phyloP scores from a whole-genome alignment of 192 early-diverging fungal species.

The Cladochytrium replicatum region DNA sequence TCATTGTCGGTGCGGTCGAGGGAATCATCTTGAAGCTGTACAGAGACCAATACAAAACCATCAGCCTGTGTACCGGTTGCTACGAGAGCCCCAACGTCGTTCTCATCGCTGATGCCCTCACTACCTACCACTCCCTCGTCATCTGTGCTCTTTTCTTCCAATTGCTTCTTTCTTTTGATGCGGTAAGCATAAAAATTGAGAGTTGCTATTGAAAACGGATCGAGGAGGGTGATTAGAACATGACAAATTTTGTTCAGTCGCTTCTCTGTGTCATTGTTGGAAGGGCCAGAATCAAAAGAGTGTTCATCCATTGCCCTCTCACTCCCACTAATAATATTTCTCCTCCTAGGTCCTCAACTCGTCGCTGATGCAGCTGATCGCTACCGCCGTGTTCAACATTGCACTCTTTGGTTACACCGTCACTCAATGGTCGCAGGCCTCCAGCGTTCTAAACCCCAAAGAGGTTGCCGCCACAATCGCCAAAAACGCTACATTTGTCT shows the following conservation, averaged over 20 bases:
- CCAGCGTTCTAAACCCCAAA: conserved; percentile 6
- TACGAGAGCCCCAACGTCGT: background rate
- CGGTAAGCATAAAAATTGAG: conserved; percentile 21
- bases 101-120: conserved; percentile 18
- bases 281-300: no score
- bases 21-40: conserved; percentile 9
- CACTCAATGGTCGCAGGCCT: conserved; percentile 30
- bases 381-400: conserved; percentile 34
- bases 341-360: conserved; percentile 17
- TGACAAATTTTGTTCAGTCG: background rate
- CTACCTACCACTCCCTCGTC: conserved; percentile 35
- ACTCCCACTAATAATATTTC: conserved; percentile 1
- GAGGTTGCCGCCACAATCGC: background rate
- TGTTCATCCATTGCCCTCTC: background rate
- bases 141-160: conserved; percentile 34
- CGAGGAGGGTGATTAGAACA: background rate
- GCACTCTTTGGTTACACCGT: conserved; percentile 26
- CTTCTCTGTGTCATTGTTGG: no score
- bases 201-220: conserved; percentile 1
- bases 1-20: conserved; percentile 19
- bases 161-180: conserved; percentile 32
- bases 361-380: conserved; percentile 40
- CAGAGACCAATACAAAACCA: background rate
- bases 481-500: background rate
- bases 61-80: background rate